Conservation (phyloP, 139 green algal genomes). For the Chlorella sorokiniana region DNA sequence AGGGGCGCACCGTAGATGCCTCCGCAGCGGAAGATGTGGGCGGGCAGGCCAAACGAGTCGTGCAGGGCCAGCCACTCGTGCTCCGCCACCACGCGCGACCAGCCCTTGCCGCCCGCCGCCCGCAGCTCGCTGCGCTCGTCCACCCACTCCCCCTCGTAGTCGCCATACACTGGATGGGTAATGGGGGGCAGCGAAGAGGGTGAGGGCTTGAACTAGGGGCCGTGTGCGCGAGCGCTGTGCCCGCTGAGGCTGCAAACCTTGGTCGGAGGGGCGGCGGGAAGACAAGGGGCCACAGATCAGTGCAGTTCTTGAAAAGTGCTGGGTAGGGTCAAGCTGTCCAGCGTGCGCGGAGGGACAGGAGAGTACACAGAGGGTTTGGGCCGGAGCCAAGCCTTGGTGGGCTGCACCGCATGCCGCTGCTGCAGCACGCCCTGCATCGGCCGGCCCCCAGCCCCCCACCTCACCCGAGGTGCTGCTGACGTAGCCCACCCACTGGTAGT, state of each 20-base stretch:
- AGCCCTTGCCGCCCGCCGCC: conserved; percentile 29
- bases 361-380: background rate
- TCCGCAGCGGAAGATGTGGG: conserved; percentile 22
- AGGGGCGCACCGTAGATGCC: conserved; percentile 50
- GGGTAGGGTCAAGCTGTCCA: no score
- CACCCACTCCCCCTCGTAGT: conserved; percentile 69
- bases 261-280: no score
- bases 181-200: background rate
- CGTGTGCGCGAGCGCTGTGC: no score
- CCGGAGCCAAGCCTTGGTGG: no score
- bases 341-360: no score
- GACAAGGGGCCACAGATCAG: no score
- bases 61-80: conserved; percentile 60
- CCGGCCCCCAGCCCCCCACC: background rate
- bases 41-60: conserved; percentile 29
- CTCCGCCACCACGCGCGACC: conserved; percentile 55
- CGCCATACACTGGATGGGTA: conserved; percentile 65
- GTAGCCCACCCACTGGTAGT: conserved; percentile 64
- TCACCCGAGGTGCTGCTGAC: conserved; percentile 59
- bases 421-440: no score
- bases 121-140: conserved; percentile 61
- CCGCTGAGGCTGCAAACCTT: no score
- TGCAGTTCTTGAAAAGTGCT: no score
- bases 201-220: background rate
- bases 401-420: no score